Base-by-base conservation (phyloP, 371 early-diverging fungal species). In the Haplosporangium sp. region DNA sequence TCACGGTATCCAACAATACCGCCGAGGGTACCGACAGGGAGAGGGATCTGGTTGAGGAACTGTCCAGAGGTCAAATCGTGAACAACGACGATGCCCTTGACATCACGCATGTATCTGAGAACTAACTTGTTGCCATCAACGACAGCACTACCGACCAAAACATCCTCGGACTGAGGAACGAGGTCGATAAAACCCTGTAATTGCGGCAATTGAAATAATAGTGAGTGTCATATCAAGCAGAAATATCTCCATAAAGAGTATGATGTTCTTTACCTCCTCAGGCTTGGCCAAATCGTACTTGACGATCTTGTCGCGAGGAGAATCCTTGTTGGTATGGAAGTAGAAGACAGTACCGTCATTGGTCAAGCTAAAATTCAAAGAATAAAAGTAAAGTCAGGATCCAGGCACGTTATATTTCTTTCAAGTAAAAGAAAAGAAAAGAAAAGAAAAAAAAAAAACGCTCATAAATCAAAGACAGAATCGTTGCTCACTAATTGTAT, bases 261-360 rank as follows among this genome's bases (percentile, higher is more conserved):
- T 13, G 8, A 8, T 13, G 2, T 13, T 8, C 9, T 15, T 58
- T 68, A 85, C 87, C 45, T 83, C 65, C 44, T 85, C 85, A 38
- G 90, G 87, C 47, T 86, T 70, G 48, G 61, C 56, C 13, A 93
- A 61, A 72, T 93, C 90, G 67, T 86, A 89, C 75, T 84, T 88
- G 61, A 92, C 88, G 38, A 93, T 67, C 42, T 87, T 85, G 59
- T 76, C 67, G 40, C 84, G 86, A 39, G 93, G 92, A 7, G 94
- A 89, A 45, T 91, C 71, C 64, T 69, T 67, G 65, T 90, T 91
- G 17, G 92, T 89, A 70, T 83, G 57, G 70, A 93, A 92, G 71
- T 84, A 93, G 64, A 93, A 89, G 9, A 82, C 60, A 3, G 88
- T 56, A 6, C 87, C 91, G 4, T 91, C 86, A 74, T 90, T 91